Base-by-base conservation (phyloP, 305 asterid genomes). In the Fraxinus albicans region DNA sequence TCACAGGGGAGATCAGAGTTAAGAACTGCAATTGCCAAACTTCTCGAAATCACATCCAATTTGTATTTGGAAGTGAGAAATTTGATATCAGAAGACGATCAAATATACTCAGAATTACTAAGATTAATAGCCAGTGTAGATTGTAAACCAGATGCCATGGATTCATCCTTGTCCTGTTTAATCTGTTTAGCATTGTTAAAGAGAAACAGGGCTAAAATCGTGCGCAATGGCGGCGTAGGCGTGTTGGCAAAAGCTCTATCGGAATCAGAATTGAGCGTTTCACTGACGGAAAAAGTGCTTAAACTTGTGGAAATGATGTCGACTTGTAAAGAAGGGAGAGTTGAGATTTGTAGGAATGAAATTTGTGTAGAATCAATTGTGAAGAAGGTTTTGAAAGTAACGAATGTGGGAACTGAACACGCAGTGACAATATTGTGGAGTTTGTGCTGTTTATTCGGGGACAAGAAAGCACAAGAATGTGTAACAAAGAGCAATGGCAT, bases 371-470 rank as follows among this genome's bases (percentile, higher is more conserved):
- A 73, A 69, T 90, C 90, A 17, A 85, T 93, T 1, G 88, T 93
- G 85, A 90, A 87, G 89, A 93, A 92, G 79, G 74, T 92, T 67
- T 9, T 92, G 81, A 94, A 94, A 83, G 97, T 93, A 2, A 90
- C 98, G 73, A 80, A 58, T 31, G 78, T 85, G 36, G 95, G 94
- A 67, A 94, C 97, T 19, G 97, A 94, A 78, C 92, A 86, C 76
- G 92, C 94, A 15, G 94, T 92, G 88, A 88, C 94, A 73, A 87
- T 92, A 72, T 79, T 94, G 76, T 94, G 98, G 98, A 86, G 96
- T 81, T 70, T 94, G 82, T 92, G 97, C 65, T 94, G 93, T 77
- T 67, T 91, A 85, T 91, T 88, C 75, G 86, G 92, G 42, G 98
- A 94, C 19, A 87, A 90, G 58, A 73, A 90, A 76, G 95, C 93